phyloP scores from a whole-genome alignment of 805 yeast species.

The Hanseniaspora taiwanica region DNA sequence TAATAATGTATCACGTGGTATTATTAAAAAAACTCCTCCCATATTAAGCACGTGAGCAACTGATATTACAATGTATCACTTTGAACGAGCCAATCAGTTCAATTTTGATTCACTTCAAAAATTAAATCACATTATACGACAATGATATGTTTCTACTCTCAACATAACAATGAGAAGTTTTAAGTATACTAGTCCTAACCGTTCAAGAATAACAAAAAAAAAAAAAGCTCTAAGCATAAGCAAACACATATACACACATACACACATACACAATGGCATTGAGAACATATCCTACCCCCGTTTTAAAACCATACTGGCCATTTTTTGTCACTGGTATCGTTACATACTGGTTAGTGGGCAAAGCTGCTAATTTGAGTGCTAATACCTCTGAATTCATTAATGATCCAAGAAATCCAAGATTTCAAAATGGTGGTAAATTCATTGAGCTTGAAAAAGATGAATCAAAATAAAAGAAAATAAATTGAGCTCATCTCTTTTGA shows the following conservation, averaged over 20 bases:
- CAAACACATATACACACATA: constrained; percentile 2
- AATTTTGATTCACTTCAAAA: too few relatives aligned
- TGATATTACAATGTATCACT: too few relatives aligned
- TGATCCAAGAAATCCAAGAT: constrained; percentile 95
- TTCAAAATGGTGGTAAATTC: constrained; percentile 42
- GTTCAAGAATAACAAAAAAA: neutral
- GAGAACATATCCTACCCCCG: constrained; percentile 33
- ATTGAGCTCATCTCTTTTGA: too few relatives aligned
- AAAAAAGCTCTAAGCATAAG: too few relatives aligned
- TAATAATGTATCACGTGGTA: too few relatives aligned
- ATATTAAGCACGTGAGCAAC: too few relatives aligned
- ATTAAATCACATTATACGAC: too few relatives aligned
- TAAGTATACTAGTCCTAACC: neutral
- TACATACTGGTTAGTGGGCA: constrained; percentile 58
- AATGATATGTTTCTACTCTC: too few relatives aligned
- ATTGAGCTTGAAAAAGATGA: constrained; percentile 22
- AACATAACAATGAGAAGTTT: too few relatives aligned
- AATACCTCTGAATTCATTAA: constrained; percentile 72
- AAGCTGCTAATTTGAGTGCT: constrained; percentile 55
- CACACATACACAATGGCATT: constrained; percentile 6
- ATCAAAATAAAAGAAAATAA: too few relatives aligned
- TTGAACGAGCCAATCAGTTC: too few relatives aligned
- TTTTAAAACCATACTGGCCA: constrained; percentile 71
- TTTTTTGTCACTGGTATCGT: constrained; percentile 71
- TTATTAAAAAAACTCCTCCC: too few relatives aligned